A percentile compares a stretch with the other conserved stretches of the same genome.
Evolutionary conservation across 441 rosid genomes (phyloP).

Genomic region (Gossypium trilobum): DNA sequence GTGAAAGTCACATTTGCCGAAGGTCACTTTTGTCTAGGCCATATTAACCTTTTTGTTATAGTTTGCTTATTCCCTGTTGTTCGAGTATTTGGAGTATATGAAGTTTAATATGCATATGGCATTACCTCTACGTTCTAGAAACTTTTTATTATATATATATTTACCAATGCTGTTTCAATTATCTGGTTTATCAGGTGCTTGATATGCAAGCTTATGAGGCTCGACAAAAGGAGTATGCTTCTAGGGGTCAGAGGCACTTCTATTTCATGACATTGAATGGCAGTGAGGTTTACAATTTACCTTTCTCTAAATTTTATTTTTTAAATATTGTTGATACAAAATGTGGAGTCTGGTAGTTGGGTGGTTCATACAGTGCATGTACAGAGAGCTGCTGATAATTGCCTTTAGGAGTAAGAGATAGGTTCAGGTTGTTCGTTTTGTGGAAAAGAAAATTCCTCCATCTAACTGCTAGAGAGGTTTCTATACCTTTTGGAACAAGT

Average conservation of each 20-base stretch:
- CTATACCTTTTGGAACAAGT: too few species aligned
- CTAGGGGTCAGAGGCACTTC: slow-evolving; percentile 89
- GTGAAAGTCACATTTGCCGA: neutral
- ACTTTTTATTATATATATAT: neutral
- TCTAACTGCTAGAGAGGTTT: too few species aligned
- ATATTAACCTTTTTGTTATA: neutral
- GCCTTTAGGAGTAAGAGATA: too few species aligned
- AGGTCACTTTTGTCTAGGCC: neutral
- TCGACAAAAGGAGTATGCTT: slow-evolving; percentile 84
- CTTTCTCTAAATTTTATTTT: neutral
- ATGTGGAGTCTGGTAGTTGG: too few species aligned
- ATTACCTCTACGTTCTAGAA: neutral
- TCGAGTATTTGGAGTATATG: neutral
- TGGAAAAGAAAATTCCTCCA: too few species aligned
- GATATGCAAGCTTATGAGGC: slow-evolving; percentile 76
- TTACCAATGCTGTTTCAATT: slow-evolving; percentile 4
- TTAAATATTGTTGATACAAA: neutral
- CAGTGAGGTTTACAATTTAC: slow-evolving; percentile 56
- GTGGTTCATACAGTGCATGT: too few species aligned
- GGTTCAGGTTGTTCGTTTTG: too few species aligned
- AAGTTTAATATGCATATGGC: neutral
- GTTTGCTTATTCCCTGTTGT: neutral
- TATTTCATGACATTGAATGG: slow-evolving; percentile 97
- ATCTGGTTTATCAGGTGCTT: slow-evolving; percentile 61
- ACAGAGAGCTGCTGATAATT: too few species aligned